These are phyloP conservation scores for Candida sithepensis DNA, from an alignment of 805 yeast species.

Conservation along the genomic window DNA sequence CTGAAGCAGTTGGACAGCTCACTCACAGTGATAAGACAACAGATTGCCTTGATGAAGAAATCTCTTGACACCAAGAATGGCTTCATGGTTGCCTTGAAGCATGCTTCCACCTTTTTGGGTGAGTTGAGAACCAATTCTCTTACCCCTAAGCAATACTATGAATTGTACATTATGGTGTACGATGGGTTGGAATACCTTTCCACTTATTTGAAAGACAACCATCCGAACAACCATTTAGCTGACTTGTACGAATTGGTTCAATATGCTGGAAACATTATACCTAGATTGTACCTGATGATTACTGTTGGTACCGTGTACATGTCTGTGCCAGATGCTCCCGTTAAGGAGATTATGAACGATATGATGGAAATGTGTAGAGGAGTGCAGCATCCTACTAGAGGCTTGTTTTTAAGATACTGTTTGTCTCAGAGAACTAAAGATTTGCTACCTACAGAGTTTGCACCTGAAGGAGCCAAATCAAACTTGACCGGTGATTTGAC, in stretches of 20 bases:
- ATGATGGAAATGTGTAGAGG: slow-evolving; percentile 98
- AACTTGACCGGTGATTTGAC: slow-evolving; percentile 38
- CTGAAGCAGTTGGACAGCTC: slow-evolving; percentile 40
- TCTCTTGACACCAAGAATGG: slow-evolving; percentile 61
- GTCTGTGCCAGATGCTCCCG: slow-evolving; percentile 73
- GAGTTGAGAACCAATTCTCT: slow-evolving; percentile 75
- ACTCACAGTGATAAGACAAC: slow-evolving; percentile 55
- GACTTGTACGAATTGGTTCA: slow-evolving; percentile 94
- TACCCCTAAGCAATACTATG: slow-evolving; percentile 91
- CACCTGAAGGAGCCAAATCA: slow-evolving; percentile 13
- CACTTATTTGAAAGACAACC: slow-evolving; percentile 59
- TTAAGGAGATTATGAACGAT: slow-evolving; percentile 84
- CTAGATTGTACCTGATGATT: slow-evolving; percentile 89
- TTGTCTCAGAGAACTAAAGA: slow-evolving; percentile 79
- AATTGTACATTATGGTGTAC: slow-evolving; percentile 76
- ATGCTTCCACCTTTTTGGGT: slow-evolving; percentile 75
- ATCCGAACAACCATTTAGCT: slow-evolving; percentile 69
- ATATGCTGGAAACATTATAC: slow-evolving; percentile 90
- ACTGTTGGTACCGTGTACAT: slow-evolving; percentile 91
- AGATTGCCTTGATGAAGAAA: slow-evolving; percentile 71
- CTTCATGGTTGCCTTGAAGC: slow-evolving; percentile 84
- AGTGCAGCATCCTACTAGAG: slow-evolving; percentile 92
- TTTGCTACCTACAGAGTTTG: slow-evolving; percentile 42
- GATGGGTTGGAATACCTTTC: slow-evolving; percentile 76
- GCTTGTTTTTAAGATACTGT: slow-evolving; percentile 85